Evolutionary conservation across 1,284 basidiomycete species (phyloP), one percentile per base, ranked within the genome.

Genomic region (Ceratobasidium sp.): DNA sequence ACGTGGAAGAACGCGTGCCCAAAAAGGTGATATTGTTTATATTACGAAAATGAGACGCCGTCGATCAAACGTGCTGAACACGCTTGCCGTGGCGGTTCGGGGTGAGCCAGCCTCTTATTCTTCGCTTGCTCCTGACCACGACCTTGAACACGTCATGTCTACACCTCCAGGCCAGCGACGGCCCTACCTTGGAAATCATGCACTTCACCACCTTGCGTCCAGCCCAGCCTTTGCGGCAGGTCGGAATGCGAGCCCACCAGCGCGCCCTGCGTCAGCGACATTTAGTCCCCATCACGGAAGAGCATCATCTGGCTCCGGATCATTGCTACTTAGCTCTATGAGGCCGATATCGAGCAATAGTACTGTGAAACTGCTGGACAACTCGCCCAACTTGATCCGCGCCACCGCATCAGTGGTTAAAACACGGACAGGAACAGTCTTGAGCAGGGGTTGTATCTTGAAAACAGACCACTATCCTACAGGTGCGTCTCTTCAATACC

Each of bases 381-480:
- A 75, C 60, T 75, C 74, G 26, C 63, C 74, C 17, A 54, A 13
- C 35, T 42, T 75, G 53, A 75, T 75, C 28, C 61, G 74, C n/a
- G 74, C 74, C 13, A 75, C 74, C 20, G 53, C 74, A 28, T 58
- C 74, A 11, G 89, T 97, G 23, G 96, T 99, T 77, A 97, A 97
- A 84, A 93, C 93, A 15, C 88, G 96, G 67, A 87, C 89, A 1
- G 96, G 96, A 33, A 96, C 94, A 80, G 96, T 99, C 11, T 86
- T 99, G 23, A 93, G 92, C 20, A 86, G 97, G 81, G 96, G 94
- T 0, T 95, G 96, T 82, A 96, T 98, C 77, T 86, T 98, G 79
- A 98, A 98, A 87, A 97, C 96, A 26, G 95, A 97, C 84, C 90
- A 95, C 82, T 96, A 96, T 84, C 95, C 95, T 45, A 93, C 93